Evolutionary conservation across 495 filamentous ascomycete genomes (phyloP).

Genomic region (Clohesyomyces aquaticus): DNA sequence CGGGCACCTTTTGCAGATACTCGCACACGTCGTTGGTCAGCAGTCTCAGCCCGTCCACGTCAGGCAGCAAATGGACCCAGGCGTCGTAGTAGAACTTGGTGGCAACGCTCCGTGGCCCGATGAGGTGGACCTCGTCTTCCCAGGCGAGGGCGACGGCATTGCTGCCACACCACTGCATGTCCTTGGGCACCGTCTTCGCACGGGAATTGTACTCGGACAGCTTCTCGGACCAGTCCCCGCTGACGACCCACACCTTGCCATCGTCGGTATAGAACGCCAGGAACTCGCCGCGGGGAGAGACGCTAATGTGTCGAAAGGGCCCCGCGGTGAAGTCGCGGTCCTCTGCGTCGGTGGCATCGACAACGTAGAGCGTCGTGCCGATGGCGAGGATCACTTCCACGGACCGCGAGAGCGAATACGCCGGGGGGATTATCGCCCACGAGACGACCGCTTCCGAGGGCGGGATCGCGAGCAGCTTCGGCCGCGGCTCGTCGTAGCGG

Average conservation of each 20-base stretch:
- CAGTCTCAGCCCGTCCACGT: constrained; percentile 84
- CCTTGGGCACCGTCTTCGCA: constrained; percentile 80
- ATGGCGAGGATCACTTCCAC: constrained; percentile 93
- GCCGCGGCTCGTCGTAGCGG: constrained; percentile 86
- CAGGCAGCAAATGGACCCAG: constrained; percentile 84
- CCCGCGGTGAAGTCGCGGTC: constrained; percentile 88
- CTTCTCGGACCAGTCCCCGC: constrained; percentile 88
- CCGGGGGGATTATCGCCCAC: constrained; percentile 88
- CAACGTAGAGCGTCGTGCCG: constrained; percentile 77
- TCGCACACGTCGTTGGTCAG: constrained; percentile 92
- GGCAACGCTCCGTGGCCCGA: constrained; percentile 79
- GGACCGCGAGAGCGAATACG: constrained; percentile 87
- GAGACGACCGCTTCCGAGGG: constrained; percentile 80
- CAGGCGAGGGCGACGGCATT: constrained; percentile 92
- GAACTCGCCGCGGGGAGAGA: constrained; percentile 88
- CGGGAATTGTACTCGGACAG: constrained; percentile 89
- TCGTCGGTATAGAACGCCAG: constrained; percentile 83
- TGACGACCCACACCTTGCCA: constrained; percentile 90
- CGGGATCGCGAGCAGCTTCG: constrained; percentile 76
- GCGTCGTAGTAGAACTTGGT: constrained; percentile 89
- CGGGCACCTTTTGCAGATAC: constrained; percentile 90
- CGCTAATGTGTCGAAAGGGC: constrained; percentile 85
- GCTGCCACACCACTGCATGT: constrained; percentile 94
- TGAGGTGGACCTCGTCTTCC: constrained; percentile 97
- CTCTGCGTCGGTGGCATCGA: constrained; percentile 86